Evolutionary conservation across 805 yeast species (phyloP), one percentile per base, ranked within the genome.

Genomic region (Zygosaccharomyces bailii): DNA sequence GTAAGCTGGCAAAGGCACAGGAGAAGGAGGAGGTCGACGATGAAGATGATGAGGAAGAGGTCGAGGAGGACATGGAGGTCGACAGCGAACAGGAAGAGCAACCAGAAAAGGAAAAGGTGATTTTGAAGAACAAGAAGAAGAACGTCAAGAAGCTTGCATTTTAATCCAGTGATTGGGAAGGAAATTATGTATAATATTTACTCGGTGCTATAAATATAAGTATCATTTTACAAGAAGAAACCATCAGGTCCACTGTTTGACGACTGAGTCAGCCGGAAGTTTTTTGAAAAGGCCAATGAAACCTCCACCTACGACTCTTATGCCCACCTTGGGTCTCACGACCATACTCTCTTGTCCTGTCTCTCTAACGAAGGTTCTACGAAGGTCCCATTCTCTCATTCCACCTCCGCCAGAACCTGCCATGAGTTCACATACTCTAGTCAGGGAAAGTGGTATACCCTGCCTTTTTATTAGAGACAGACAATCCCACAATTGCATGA

Each of bases 1-100:
- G 81, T 66, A 77, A 73, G 69, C 80, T 81, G 45, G 89, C 90
- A 55, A 85, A 76, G 70, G 75, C 72, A 55, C 84, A 83, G 54
- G 80, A 78, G 44, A 80, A 69, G 62, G 81, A 70, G 44, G 77
- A 69, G 44, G 72, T 64, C 58, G 75, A 65, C 5, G 72, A 63
- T 31, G 77, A 67, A 46, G 79, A 68, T 34, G 66, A 55, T 16
- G 72, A 61, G 40, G 76, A 68, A 44, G 76, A 67, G 39, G 76
- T 67, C 33, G 78, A 68, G 39, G 75, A 68, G 41, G 73, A 65
- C 42, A 71, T 65, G 43, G 77, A 71, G 29, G 75, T 66, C 54
- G 76, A 71, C 39, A 73, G 67, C 43, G 75, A 71, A 30, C 73
- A 68, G 39, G 77, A 71, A 55, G 63, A 57, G 42, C 78, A 74